These are phyloP conservation scores for Botrytis fragariae DNA, from an alignment of 2,329 filamentous ascomycete genomes.

Conservation along the genomic window DNA sequence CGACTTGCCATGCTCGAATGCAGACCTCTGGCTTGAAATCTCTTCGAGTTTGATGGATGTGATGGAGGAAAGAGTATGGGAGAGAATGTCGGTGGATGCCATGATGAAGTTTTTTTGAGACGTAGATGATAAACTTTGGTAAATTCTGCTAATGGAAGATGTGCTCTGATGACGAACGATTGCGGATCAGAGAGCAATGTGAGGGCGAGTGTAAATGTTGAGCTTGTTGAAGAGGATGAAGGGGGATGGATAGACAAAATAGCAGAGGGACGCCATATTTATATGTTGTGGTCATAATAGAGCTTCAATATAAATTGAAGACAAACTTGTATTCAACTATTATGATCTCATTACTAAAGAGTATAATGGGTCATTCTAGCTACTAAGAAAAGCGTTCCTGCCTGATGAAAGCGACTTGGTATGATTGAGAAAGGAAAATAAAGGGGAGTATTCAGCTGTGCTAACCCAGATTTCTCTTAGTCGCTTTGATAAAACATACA, in stretches of 20 bases:
- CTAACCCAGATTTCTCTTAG: background rate
- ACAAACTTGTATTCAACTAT: background rate
- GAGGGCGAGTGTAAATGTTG: background rate
- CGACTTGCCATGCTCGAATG: constrained; percentile 48
- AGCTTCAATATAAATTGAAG: background rate
- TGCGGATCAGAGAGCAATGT: background rate
- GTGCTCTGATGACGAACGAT: background rate
- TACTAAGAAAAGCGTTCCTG: background rate
- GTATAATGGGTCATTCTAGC: background rate
- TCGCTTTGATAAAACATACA: background rate
- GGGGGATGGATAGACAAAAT: background rate
- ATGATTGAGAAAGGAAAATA: background rate
- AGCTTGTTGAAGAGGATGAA: background rate
- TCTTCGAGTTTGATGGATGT: constrained; percentile 56
- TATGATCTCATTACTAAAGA: background rate
- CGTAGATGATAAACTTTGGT: background rate
- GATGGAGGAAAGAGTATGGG: constrained; percentile 53
- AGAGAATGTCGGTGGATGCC: constrained; percentile 43
- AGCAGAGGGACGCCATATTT: background rate
- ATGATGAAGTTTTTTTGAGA: constrained; percentile 26
- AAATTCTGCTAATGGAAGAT: background rate
- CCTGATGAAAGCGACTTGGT: background rate
- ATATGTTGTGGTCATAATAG: background rate
- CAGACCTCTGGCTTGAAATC: constrained; percentile 48
- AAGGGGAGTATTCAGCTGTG: background rate